Percentiles rank a stretch among this genome's conserved stretches.
These are phyloP conservation scores for Fusarium sp. DNA, from an alignment of 2,329 filamentous ascomycete genomes.

Conservation along the genomic window DNA sequence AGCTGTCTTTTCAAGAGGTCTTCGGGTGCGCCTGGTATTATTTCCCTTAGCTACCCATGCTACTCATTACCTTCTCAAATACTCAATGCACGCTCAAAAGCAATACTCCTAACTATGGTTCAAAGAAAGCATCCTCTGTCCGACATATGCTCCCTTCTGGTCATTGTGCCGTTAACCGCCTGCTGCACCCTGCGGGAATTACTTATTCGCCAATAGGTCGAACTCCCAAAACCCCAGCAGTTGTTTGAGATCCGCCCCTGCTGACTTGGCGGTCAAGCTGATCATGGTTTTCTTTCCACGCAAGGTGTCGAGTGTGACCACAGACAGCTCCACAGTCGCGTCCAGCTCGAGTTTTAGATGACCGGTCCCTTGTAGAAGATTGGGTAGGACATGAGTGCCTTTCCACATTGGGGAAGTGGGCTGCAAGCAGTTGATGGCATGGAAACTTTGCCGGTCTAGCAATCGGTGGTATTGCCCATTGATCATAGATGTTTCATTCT, in stretches of 20 bases:
- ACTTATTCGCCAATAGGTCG: accelerated
- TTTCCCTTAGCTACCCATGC: no score
- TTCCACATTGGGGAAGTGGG: neutral
- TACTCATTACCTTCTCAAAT: no score
- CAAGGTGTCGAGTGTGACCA: neutral
- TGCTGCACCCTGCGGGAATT: no score
- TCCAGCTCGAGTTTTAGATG: neutral
- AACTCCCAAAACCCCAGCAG: constrained; percentile 13
- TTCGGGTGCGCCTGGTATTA: no score
- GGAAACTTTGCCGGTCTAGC: accelerated
- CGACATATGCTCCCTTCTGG: no score
- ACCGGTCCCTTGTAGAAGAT: neutral
- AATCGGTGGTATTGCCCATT: accelerated
- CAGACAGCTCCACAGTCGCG: neutral
- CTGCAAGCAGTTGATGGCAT: neutral
- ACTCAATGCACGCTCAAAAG: no score
- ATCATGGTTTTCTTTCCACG: constrained; percentile 8
- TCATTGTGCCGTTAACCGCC: no score
- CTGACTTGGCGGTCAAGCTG: neutral
- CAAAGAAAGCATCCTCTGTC: no score
- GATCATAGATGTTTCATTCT: accelerated
- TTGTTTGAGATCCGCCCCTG: neutral
- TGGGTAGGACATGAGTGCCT: neutral
- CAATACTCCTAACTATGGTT: no score
- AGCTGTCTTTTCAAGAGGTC: neutral